Base-by-base conservation (phyloP, 2,329 filamentous ascomycete species). In the Ophiocordyceps unilateralis region DNA sequence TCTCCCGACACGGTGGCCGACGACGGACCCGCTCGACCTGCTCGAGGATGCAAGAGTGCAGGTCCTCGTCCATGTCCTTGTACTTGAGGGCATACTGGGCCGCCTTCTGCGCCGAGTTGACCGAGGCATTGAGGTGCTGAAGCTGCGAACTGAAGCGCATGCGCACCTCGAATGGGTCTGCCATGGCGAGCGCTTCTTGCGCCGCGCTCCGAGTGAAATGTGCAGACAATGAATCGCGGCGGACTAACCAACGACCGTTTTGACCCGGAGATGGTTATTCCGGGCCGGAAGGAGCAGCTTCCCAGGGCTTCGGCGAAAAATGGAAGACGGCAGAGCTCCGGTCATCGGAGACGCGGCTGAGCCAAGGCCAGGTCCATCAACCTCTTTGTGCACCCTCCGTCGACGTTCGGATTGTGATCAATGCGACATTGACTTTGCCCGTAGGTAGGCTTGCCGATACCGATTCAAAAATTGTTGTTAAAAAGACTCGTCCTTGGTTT, bases 41-140 rank as follows among this genome's bases (percentile, higher is more conserved):
- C 64, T 98, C 91, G 38, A 98, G 65, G 54, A 98, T 96, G 63
- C 93, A 98, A 19, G 84, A 93, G 61, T 98, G 91, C 52, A 98
- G 67, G 62, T 98, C 91, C 66, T 98, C 93, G 58, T 93, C 86
- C 78, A 93, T 85, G 55, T 96, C 88, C 50, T 79, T 78, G 65
- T 94, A 84, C 62, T 87, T 93, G 48, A 98, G 72, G 14, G 91
- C 91, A 78, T 93, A 98, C 58, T 88, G 81, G 23, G 91, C 89
- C 3, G 88, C 85, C 65, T 95, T 95, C 55, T 89, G 83, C 2
- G 87, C 83, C 14, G 87, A 89, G 14, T 81, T 83, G 45, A 91
- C 81, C 5, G 84, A 89, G 12, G 91, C 91, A 59, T 88, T 93
- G 47, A 98, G 77, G 58, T 91, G 84, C 51, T 93, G 81, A 21